Evolutionary conservation across 495 filamentous ascomycete genomes (phyloP).

Genomic region (Chaetomium fimeti): DNA sequence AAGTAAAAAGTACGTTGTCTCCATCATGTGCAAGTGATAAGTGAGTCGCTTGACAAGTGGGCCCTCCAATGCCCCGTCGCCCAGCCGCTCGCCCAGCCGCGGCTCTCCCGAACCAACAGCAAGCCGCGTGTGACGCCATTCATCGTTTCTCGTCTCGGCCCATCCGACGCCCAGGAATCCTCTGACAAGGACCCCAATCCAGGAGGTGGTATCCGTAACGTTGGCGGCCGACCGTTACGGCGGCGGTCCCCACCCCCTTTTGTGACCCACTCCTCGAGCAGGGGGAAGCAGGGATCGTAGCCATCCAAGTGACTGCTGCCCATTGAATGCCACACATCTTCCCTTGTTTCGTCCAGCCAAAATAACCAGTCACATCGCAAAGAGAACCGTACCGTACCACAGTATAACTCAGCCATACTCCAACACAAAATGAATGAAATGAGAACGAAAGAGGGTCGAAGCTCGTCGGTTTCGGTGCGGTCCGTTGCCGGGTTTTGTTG

Average conservation of each 20-base stretch:
- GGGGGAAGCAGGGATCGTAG: too few relatives aligned
- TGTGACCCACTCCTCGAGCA: not conserved
- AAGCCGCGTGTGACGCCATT: slow-evolving; percentile 1
- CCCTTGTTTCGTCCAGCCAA: too few relatives aligned
- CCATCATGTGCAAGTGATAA: too few relatives aligned
- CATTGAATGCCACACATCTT: too few relatives aligned
- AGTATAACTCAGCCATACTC: too few relatives aligned
- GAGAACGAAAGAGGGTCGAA: not conserved
- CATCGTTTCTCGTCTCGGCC: not conserved
- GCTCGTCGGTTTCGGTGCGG: not conserved
- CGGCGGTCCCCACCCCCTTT: not conserved
- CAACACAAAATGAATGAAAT: too few relatives aligned
- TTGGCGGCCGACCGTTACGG: not conserved
- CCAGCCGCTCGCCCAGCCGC: not conserved
- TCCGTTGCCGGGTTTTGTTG: not conserved
- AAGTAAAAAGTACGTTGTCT: too few relatives aligned
- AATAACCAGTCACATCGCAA: too few relatives aligned
- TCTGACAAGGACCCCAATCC: not conserved
- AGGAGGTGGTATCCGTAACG: not conserved
- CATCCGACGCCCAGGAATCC: not conserved
- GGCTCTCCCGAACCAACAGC: not conserved
- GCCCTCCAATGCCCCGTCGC: not conserved
- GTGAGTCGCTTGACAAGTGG: not conserved
- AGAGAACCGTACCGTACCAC: too few relatives aligned
- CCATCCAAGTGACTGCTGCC: too few relatives aligned